A percentile compares a stretch with the other conserved stretches of the same genome.
These are phyloP conservation scores for Lasiosphaeriaceae sp. DNA, from an alignment of 495 filamentous ascomycete species.

Conservation along the genomic window DNA sequence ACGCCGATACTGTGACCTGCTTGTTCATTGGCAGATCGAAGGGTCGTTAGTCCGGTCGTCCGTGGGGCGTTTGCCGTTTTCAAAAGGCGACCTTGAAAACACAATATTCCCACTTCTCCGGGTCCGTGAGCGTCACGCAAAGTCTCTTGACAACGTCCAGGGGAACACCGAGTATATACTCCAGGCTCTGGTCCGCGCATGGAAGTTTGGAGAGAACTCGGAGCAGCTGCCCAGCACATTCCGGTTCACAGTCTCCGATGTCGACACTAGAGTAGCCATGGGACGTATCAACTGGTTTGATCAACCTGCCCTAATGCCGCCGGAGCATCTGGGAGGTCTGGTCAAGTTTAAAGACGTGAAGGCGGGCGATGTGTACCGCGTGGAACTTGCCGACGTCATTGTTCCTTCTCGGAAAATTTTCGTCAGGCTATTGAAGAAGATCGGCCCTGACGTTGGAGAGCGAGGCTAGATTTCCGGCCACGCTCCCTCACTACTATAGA, in stretches of 20 bases:
- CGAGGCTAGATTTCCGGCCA: too few species aligned
- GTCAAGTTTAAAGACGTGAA: constrained; percentile 31
- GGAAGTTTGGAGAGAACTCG: constrained; percentile 58
- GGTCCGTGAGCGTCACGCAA: constrained; percentile 44
- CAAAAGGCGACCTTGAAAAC: constrained; percentile 48
- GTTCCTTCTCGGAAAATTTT: constrained; percentile 44
- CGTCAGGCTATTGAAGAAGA: constrained; percentile 46
- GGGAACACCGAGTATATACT: constrained; percentile 54
- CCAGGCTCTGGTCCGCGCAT: constrained; percentile 70
- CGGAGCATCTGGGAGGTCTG: constrained; percentile 27
- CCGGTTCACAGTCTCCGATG: constrained; percentile 42
- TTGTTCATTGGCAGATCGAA: constrained; percentile 92
- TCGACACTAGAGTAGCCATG: constrained; percentile 13
- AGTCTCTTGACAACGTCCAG: constrained; percentile 23
- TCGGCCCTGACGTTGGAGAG: not conserved
- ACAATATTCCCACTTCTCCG: constrained; percentile 47
- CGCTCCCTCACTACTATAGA: too few species aligned
- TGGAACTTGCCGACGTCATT: constrained; percentile 55
- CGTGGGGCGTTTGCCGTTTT: constrained; percentile 71
- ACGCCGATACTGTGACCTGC: constrained; percentile 74
- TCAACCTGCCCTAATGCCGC: constrained; percentile 25
- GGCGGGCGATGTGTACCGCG: constrained; percentile 55
- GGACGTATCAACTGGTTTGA: constrained; percentile 42
- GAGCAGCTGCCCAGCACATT: constrained; percentile 59
- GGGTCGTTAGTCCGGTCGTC: too few species aligned